Evolutionary conservation across 2,329 filamentous ascomycete genomes (phyloP).

Genomic region (Falciphora oryzae): DNA sequence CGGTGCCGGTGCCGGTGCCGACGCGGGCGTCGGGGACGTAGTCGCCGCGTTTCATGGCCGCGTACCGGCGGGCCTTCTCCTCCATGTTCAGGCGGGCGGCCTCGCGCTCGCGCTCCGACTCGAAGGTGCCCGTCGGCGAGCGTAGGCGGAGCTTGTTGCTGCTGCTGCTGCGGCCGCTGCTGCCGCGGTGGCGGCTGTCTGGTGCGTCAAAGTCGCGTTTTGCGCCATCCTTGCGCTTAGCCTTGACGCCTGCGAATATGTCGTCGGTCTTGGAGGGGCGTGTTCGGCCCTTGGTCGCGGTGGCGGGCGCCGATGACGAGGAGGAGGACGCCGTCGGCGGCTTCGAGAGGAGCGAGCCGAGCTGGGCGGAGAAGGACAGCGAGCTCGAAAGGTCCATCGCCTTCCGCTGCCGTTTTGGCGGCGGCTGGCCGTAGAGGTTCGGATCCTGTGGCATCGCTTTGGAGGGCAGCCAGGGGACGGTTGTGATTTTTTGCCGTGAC

Average conservation of each 20-base stretch:
- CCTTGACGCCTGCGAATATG: conserved; percentile 54
- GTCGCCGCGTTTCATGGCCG: conserved; percentile 86
- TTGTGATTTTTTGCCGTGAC: background rate
- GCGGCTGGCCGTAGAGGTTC: conserved; percentile 70
- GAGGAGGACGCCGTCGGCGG: conserved; percentile 35
- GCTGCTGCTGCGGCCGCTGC: no score
- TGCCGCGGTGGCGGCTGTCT: background rate
- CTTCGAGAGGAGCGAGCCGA: conserved; percentile 71
- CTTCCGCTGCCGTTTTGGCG: conserved; percentile 62
- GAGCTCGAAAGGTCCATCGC: conserved; percentile 66
- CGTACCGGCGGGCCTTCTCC: conserved; percentile 83
- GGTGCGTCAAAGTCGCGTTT: conserved; percentile 49
- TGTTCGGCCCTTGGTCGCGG: conserved; percentile 40
- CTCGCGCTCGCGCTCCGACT: conserved; percentile 62
- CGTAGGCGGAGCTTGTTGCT: conserved; percentile 35
- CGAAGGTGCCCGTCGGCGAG: conserved; percentile 48
- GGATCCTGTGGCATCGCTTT: conserved; percentile 56
- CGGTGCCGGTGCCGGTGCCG: conserved; percentile 40
- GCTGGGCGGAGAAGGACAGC: conserved; percentile 81
- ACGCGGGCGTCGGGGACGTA: conserved; percentile 53
- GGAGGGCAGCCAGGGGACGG: background rate
- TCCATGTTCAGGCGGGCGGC: conserved; percentile 78
- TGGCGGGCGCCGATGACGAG: conserved; percentile 28
- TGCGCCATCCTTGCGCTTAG: conserved; percentile 49
- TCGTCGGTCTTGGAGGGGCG: conserved; percentile 56